A percentile compares a stretch with the other conserved stretches of the same genome.
Evolutionary conservation across 2,329 filamentous ascomycete species (phyloP).

Genomic region (Calonectria hongkongensis): DNA sequence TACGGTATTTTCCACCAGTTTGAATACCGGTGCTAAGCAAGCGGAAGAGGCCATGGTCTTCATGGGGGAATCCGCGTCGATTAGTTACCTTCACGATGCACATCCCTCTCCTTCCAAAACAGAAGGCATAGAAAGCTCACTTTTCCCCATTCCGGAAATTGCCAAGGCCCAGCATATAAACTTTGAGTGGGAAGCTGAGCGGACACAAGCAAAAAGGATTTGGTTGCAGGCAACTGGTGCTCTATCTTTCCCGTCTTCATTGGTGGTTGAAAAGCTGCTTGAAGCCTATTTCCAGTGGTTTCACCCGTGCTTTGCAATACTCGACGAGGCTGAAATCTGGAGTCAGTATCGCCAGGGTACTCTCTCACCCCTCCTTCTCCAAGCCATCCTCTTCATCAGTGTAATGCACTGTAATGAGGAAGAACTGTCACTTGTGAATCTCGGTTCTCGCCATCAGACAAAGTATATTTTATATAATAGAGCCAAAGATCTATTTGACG

Average conservation of each 20-base stretch:
- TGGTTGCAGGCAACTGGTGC: neutral
- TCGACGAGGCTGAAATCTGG: neutral
- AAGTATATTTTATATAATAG: neutral
- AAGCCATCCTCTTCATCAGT: neutral
- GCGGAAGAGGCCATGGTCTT: neutral
- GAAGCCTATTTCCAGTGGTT: constrained; percentile 3
- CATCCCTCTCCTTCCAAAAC: neutral
- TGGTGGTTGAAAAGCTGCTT: neutral
- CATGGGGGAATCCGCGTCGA: constrained; percentile 6
- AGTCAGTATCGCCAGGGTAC: neutral
- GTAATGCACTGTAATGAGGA: neutral
- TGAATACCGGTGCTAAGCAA: neutral
- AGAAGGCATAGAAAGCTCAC: neutral
- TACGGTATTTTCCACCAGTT: neutral
- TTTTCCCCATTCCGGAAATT: neutral
- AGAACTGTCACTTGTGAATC: neutral
- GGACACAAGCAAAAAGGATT: neutral
- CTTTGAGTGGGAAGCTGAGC: neutral
- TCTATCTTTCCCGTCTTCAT: neutral
- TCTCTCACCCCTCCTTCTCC: neutral
- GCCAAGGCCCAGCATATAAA: neutral
- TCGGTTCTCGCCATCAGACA: neutral
- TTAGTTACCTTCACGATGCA: neutral
- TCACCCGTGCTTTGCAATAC: neutral
- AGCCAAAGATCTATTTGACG: neutral